phyloP scores from a whole-genome alignment of 768 basidiomycete genomes.

The Pleurotus djamor region DNA sequence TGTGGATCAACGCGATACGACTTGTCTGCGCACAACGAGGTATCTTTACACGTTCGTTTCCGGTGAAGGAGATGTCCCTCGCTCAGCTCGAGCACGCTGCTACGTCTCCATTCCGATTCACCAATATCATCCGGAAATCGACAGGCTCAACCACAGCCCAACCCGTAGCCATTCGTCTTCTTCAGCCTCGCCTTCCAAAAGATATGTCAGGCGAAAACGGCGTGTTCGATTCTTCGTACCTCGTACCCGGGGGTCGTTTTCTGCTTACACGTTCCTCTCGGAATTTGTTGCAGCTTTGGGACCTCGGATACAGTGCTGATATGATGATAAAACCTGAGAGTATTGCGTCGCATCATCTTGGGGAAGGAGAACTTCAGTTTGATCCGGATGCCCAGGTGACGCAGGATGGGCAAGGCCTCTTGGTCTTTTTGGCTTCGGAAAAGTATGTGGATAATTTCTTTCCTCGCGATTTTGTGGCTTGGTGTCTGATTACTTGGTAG shows the following conservation, averaged over 20 bases:
- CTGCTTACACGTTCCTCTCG: constrained; percentile 17
- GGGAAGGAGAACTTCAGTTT: constrained; percentile 1
- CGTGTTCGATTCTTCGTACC: constrained; percentile 10
- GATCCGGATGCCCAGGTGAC: constrained; percentile 8
- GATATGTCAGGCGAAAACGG: constrained; percentile 4
- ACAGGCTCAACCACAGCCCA: not conserved
- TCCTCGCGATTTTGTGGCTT: not conserved
- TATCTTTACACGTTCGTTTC: constrained; percentile 19
- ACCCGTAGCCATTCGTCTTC: constrained; percentile 12
- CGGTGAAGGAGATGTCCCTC: constrained; percentile 21
- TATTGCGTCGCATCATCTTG: constrained; percentile 5
- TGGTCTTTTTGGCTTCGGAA: constrained; percentile 7
- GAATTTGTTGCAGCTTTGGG: constrained; percentile 21
- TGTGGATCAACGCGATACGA: constrained; percentile 24
- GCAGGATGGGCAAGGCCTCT: constrained; percentile 8
- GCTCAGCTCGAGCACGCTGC: constrained; percentile 24
- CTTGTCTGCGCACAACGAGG: constrained; percentile 16
- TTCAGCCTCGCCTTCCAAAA: constrained; percentile 12
- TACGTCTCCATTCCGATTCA: constrained; percentile 19
- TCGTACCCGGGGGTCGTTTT: constrained; percentile 28
- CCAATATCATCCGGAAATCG: constrained; percentile 1
- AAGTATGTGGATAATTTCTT: not conserved
- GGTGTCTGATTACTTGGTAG: not conserved
- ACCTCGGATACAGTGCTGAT: constrained; percentile 19
- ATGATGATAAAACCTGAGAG: constrained; percentile 14